Evolutionary conservation across 768 basidiomycete species (phyloP).

Genomic region (Suillus subluteus): DNA sequence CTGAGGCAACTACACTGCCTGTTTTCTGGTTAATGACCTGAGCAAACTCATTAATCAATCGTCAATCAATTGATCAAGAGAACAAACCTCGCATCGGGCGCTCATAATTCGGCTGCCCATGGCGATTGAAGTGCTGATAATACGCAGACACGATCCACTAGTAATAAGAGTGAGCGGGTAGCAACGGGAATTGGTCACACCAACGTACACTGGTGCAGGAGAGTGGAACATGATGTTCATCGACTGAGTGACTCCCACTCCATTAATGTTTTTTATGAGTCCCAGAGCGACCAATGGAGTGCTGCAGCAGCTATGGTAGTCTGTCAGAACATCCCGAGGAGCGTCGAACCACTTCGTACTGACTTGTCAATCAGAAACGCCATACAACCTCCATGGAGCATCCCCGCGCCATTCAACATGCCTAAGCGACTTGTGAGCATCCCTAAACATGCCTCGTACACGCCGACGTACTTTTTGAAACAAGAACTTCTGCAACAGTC

Average conservation of each 20-base stretch:
- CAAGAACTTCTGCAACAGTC: conserved; percentile 63
- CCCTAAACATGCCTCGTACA: not conserved
- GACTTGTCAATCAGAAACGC: conserved; percentile 78
- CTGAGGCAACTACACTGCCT: conserved; percentile 65
- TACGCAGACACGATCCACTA: conserved; percentile 62
- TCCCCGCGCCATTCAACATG: conserved; percentile 77
- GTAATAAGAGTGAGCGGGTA: conserved; percentile 11
- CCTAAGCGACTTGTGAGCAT: conserved; percentile 37
- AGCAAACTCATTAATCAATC: conserved; percentile 8
- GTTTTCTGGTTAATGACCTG: conserved; percentile 64
- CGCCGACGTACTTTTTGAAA: conserved; percentile 56
- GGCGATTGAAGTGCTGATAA: conserved; percentile 65
- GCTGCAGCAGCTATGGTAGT: conserved; percentile 56
- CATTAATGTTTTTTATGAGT: conserved; percentile 59
- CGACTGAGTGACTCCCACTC: conserved; percentile 75
- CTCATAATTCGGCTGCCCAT: conserved; percentile 74
- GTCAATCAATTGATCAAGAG: conserved; percentile 2
- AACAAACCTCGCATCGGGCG: conserved; percentile 67
- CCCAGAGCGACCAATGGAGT: conserved; percentile 72
- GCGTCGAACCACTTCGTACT: conserved; percentile 19
- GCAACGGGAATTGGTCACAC: conserved; percentile 8
- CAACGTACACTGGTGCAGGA: conserved; percentile 61
- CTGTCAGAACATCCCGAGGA: conserved; percentile 5
- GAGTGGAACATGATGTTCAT: conserved; percentile 74
- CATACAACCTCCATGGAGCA: conserved; percentile 77